These are phyloP conservation scores for Boletus rubroflammeus DNA, from an alignment of 768 basidiomycete species.

Conservation along the genomic window DNA sequence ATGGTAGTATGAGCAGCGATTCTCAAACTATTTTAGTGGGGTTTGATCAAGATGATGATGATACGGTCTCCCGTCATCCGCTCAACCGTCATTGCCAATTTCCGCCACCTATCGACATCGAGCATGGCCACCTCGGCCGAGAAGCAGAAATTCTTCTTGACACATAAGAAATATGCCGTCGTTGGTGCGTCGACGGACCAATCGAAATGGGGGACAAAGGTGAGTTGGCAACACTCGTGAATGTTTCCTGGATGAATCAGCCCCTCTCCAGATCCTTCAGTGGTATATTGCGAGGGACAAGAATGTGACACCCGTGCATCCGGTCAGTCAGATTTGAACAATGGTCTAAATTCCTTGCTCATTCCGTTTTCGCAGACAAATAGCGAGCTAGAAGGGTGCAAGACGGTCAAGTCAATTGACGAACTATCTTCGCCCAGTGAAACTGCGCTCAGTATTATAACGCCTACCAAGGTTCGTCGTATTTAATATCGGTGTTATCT, in stretches of 20 bases:
- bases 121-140: conserved; percentile 35
- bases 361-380: conserved; percentile 51
- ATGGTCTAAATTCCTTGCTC: background rate
- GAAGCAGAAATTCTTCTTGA: conserved; percentile 53
- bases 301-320: conserved; percentile 71
- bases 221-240: conserved; percentile 7
- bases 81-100: background rate
- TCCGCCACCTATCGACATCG: conserved; percentile 10
- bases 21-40: background rate
- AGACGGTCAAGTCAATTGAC: conserved; percentile 51
- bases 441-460: conserved; percentile 78
- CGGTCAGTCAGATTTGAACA: conserved; percentile 41
- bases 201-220: conserved; percentile 78
- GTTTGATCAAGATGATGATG: background rate
- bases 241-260: background rate
- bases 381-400: conserved; percentile 60
- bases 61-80: conserved; percentile 2
- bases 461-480: conserved; percentile 58
- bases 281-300: conserved; percentile 67
- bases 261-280: conserved; percentile 53
- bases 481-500: background rate
- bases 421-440: conserved; percentile 56
- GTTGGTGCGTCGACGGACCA: conserved; percentile 81
- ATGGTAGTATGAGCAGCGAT: background rate
- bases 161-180: conserved; percentile 66